Conservation (phyloP, 2,329 filamentous ascomycete genomes). For the Botrytis hyacinthi region DNA sequence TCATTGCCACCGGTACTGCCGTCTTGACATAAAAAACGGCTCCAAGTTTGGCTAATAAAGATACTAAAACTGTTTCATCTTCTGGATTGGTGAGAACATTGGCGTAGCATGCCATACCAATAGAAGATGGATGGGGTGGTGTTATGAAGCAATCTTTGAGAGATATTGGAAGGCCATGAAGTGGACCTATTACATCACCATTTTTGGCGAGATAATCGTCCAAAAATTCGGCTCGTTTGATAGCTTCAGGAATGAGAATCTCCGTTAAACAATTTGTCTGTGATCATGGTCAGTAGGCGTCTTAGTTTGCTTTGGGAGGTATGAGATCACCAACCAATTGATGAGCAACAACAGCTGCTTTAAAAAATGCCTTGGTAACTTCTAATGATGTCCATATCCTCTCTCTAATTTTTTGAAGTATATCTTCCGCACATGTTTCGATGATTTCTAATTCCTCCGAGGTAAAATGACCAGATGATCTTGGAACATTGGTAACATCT, state of each 20-base stretch:
- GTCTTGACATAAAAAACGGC: constrained; percentile 86
- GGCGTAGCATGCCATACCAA: constrained; percentile 41
- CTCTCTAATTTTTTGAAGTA: constrained; percentile 28
- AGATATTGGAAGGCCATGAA: constrained; percentile 44
- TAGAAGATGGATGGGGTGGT: constrained; percentile 38
- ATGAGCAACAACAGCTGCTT: constrained; percentile 49
- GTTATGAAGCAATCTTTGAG: constrained; percentile 44
- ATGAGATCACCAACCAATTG: constrained; percentile 41
- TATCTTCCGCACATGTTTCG: constrained; percentile 30
- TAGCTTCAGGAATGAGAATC: constrained; percentile 53
- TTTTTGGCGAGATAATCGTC: constrained; percentile 49
- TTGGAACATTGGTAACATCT: constrained; percentile 14
- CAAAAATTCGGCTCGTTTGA: constrained; percentile 50
- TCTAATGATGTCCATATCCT: constrained; percentile 35
- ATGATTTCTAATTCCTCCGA: constrained; percentile 32
- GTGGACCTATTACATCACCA: constrained; percentile 40
- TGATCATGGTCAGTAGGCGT: background rate
- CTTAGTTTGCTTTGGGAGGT: background rate
- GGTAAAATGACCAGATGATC: constrained; percentile 18
- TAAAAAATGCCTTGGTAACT: constrained; percentile 48
- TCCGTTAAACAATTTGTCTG: constrained; percentile 61
- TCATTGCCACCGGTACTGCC: constrained; percentile 61
- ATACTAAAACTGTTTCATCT: constrained; percentile 40
- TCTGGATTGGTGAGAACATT: constrained; percentile 35
- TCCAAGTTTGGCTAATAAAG: constrained; percentile 43